These are phyloP conservation scores for Pulveroboletus sp. DNA, from an alignment of 768 basidiomycete species.

Conservation along the genomic window DNA sequence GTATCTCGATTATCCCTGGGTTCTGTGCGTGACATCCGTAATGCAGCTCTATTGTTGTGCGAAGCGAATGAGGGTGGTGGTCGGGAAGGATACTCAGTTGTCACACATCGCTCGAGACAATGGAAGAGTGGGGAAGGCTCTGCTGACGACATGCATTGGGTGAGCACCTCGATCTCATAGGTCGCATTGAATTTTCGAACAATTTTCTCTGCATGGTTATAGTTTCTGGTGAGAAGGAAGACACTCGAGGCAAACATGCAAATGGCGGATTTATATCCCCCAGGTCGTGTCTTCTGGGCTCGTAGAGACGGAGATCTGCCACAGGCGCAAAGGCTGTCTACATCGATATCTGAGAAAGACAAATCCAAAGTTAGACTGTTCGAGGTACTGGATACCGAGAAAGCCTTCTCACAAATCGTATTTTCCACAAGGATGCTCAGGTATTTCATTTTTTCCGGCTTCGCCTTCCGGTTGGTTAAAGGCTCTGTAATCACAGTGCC, in stretches of 20 bases:
- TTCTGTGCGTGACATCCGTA: slow-evolving; percentile 68
- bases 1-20: slow-evolving; percentile 77
- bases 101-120: slow-evolving; percentile 46
- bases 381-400: slow-evolving; percentile 72
- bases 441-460: slow-evolving; percentile 32
- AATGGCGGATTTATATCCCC: slow-evolving; percentile 66
- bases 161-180: slow-evolving; percentile 32
- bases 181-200: background rate
- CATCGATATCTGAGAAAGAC: slow-evolving; percentile 15
- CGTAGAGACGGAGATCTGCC: slow-evolving; percentile 70
- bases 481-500: slow-evolving; percentile 39
- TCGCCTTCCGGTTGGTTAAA: background rate
- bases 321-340: slow-evolving; percentile 36
- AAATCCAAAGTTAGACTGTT: slow-evolving; percentile 65
- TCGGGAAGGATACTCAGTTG: slow-evolving; percentile 37
- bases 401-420: slow-evolving; percentile 75
- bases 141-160: slow-evolving; percentile 48
- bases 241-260: slow-evolving; percentile 85
- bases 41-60: slow-evolving; percentile 77
- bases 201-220: background rate
- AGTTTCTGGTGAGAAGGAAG: slow-evolving; percentile 80
- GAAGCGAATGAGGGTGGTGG: slow-evolving; percentile 51
- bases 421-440: slow-evolving; percentile 82
- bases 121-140: slow-evolving; percentile 61
- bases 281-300: slow-evolving; percentile 77